Conservation (phyloP, 2,329 filamentous ascomycete genomes). For the Chaetomium olivaceum region DNA sequence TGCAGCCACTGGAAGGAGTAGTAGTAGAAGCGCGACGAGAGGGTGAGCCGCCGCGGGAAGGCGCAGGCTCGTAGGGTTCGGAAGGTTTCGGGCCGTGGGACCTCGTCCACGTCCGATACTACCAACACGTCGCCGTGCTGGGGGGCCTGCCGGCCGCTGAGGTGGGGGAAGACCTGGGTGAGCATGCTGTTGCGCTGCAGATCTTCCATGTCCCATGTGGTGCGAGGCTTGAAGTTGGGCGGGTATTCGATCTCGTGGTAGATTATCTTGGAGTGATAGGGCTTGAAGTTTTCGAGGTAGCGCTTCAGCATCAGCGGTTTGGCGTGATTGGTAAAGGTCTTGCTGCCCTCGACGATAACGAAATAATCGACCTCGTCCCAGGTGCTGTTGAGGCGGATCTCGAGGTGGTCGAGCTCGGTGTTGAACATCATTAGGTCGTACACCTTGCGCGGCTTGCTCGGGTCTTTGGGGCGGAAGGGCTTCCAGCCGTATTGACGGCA, state of each 20-base stretch:
- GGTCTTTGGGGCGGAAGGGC: conserved; percentile 34
- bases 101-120: conserved; percentile 63
- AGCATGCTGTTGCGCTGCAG: conserved; percentile 59
- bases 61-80: conserved; percentile 51
- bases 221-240: conserved; percentile 40
- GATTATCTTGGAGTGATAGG: conserved; percentile 62
- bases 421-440: conserved; percentile 66
- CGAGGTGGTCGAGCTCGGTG: conserved; percentile 65
- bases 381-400: conserved; percentile 62
- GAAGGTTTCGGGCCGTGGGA: conserved; percentile 54
- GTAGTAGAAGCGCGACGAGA: conserved; percentile 56
- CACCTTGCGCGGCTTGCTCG: conserved; percentile 47
- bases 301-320: conserved; percentile 57
- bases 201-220: conserved; percentile 54
- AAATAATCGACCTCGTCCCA: conserved; percentile 64
- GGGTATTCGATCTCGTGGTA: conserved; percentile 56
- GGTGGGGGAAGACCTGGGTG: conserved; percentile 53
- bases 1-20: conserved; percentile 56
- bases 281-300: conserved; percentile 53
- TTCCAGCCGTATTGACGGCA: conserved; percentile 45
- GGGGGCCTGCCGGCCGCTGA: conserved; percentile 47
- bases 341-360: conserved; percentile 59
- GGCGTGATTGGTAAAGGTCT: conserved; percentile 57
- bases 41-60: conserved; percentile 55
- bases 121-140: conserved; percentile 56